Evolutionary conservation across 2,329 filamentous ascomycete species (phyloP).

Genomic region (Xylaria polymorpha): DNA sequence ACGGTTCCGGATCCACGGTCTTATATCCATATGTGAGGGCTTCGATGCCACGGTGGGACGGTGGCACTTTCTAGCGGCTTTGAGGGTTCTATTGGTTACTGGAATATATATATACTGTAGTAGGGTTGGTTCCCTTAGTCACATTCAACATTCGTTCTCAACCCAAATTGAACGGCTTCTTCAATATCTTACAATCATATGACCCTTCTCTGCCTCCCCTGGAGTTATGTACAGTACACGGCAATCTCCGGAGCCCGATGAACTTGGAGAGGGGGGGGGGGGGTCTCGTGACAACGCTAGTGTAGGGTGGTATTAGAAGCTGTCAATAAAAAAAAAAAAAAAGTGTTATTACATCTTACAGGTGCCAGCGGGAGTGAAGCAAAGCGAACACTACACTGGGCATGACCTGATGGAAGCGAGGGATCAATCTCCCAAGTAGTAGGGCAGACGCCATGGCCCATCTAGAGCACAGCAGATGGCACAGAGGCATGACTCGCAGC

Average conservation of each 20-base stretch:
- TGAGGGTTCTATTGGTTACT: slow-evolving; percentile 21
- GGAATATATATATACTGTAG: slow-evolving; percentile 3
- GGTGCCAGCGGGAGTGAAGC: neutral
- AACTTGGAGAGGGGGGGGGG: neutral
- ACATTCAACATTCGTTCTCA: slow-evolving; percentile 7
- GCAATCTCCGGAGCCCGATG: neutral
- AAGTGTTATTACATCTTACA: neutral
- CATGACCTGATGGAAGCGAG: neutral
- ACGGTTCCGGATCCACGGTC: slow-evolving; percentile 14
- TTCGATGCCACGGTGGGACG: slow-evolving; percentile 1
- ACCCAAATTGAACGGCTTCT: slow-evolving; percentile 14
- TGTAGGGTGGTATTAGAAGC: neutral
- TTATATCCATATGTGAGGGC: slow-evolving; percentile 21
- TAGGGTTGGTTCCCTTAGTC: slow-evolving; percentile 17
- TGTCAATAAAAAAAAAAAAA: neutral
- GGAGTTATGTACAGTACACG: slow-evolving; percentile 7
- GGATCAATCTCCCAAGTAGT: neutral
- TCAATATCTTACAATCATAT: neutral
- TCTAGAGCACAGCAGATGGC: neutral
- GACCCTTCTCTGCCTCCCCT: neutral
- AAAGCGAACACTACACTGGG: neutral
- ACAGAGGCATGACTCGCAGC: slow-evolving; percentile 18
- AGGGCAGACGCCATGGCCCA: neutral
- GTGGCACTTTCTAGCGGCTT: neutral
- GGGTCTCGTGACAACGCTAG: neutral